Percentiles rank a stretch among this genome's conserved stretches.
Evolutionary conservation across 2,329 filamentous ascomycete genomes (phyloP).

Genomic region (Pseudodiploospora longispora): DNA sequence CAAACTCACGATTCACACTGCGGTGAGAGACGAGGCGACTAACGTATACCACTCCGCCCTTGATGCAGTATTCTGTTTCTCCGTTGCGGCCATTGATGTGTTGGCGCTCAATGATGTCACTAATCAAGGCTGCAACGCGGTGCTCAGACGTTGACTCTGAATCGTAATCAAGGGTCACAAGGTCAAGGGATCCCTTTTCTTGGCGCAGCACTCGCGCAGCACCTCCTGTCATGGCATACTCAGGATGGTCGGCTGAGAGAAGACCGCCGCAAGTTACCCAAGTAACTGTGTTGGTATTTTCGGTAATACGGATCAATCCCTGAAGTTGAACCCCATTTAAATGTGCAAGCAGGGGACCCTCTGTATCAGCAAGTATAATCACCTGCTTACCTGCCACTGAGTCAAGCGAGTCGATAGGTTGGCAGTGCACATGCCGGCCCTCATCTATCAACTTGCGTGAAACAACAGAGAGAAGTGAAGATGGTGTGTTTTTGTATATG

Average conservation of each 20-base stretch:
- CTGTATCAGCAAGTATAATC: slow-evolving; percentile 21
- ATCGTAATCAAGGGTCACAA: slow-evolving; percentile 16
- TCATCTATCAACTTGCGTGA: neutral
- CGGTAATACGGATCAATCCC: slow-evolving; percentile 16
- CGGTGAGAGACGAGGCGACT: slow-evolving; percentile 13
- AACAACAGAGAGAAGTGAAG: no score
- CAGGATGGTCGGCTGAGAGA: slow-evolving; percentile 15
- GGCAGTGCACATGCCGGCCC: neutral
- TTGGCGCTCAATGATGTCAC: slow-evolving; percentile 10
- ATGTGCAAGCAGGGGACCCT: slow-evolving; percentile 16
- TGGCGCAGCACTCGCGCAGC: slow-evolving; percentile 16
- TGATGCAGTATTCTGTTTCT: slow-evolving; percentile 15
- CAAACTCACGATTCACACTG: no score
- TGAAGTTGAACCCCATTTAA: slow-evolving; percentile 8
- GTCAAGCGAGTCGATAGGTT: slow-evolving; percentile 12
- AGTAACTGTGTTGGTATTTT: slow-evolving; percentile 14
- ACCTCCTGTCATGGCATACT: slow-evolving; percentile 18
- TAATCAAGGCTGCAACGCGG: slow-evolving; percentile 9
- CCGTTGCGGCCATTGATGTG: slow-evolving; percentile 6
- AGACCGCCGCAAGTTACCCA: slow-evolving; percentile 21
- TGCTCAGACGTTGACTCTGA: slow-evolving; percentile 7
- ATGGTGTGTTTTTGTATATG: no score
- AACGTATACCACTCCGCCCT: slow-evolving; percentile 15
- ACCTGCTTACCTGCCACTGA: slow-evolving; percentile 12
- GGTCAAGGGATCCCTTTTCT: slow-evolving; percentile 18